Conservation (phyloP, 163 green algal genomes). For the Chlorella variabilis region DNA sequence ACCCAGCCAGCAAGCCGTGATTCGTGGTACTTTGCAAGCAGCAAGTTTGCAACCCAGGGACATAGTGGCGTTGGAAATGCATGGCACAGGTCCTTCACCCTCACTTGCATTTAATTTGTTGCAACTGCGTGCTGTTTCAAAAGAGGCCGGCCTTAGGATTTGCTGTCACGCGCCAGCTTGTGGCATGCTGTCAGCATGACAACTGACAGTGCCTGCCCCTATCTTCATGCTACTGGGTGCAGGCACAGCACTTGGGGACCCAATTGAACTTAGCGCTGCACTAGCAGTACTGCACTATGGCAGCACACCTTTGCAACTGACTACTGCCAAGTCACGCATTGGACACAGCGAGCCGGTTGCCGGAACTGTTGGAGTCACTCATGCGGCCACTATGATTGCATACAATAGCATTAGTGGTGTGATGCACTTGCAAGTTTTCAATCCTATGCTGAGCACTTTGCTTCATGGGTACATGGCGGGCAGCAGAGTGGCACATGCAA, state of each 20-base stretch:
- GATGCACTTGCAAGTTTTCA: conserved; percentile 63
- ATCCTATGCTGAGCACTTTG: conserved; percentile 60
- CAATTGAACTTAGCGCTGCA: conserved; percentile 77
- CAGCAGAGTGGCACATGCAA: neutral
- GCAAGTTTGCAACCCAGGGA: neutral
- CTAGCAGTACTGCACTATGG: neutral
- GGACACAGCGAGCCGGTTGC: conserved; percentile 80
- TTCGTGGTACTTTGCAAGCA: neutral
- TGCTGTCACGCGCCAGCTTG: too few species aligned
- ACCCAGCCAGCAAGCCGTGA: conserved; percentile 47
- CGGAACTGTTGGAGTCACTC: conserved; percentile 68
- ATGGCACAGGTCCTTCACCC: conserved; percentile 45
- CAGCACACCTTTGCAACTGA: neutral
- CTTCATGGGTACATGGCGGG: conserved; percentile 1
- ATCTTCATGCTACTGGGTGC: neutral
- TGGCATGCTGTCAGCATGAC: too few species aligned
- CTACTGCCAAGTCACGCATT: conserved; percentile 61
- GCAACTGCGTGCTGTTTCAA: neutral
- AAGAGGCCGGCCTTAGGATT: too few species aligned
- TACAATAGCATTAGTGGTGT: neutral
- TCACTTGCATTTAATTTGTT: neutral
- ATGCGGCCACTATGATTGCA: neutral
- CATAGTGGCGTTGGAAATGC: conserved; percentile 41
- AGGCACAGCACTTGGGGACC: conserved; percentile 70
- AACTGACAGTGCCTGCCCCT: too few species aligned